phyloP scores from a whole-genome alignment of 495 filamentous ascomycete species.

The Rhypophila decipiens region DNA sequence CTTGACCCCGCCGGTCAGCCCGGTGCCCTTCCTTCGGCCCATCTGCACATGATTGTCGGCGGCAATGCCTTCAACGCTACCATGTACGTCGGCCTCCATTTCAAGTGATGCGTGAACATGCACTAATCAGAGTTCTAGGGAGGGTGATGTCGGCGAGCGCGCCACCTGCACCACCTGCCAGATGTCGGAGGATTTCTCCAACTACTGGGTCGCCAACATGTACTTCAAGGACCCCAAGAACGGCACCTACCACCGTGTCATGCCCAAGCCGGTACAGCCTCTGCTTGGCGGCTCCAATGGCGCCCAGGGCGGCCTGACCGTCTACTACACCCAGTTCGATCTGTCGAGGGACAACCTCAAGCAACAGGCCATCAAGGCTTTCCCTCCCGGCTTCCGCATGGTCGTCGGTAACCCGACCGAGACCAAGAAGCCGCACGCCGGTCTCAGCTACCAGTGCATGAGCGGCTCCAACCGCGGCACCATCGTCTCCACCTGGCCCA shows the following conservation, averaged over 20 bases:
- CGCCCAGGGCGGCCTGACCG: conserved; percentile 35
- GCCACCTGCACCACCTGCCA: conserved; percentile 20
- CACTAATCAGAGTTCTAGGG: too few species aligned
- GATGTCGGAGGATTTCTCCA: too few species aligned
- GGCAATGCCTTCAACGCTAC: conserved; percentile 41
- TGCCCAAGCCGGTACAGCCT: conserved; percentile 27
- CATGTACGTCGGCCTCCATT: too few species aligned
- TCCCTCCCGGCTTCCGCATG: conserved; percentile 47
- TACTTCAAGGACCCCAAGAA: conserved; percentile 39
- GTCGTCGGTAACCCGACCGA: conserved; percentile 33
- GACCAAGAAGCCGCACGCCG: conserved; percentile 22
- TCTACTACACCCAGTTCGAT: conserved; percentile 35
- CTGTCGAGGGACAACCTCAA: conserved; percentile 21
- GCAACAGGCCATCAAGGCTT: conserved; percentile 33
- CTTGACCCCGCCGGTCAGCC: conserved; percentile 35
- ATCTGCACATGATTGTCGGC: conserved; percentile 41
- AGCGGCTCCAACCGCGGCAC: conserved; percentile 25
- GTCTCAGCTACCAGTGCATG: conserved; percentile 40
- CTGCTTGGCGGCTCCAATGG: conserved; percentile 28
- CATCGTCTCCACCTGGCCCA: conserved; percentile 38
- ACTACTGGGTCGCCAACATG: conserved; percentile 36
- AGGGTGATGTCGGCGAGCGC: conserved; percentile 31
- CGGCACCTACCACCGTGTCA: conserved; percentile 35
- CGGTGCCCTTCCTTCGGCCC: conserved; percentile 27
- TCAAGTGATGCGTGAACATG: too few species aligned